Percentiles rank a stretch among this genome's conserved stretches.
phyloP scores from a whole-genome alignment of 2,329 filamentous ascomycete species.

The Davidsoniella australis region DNA sequence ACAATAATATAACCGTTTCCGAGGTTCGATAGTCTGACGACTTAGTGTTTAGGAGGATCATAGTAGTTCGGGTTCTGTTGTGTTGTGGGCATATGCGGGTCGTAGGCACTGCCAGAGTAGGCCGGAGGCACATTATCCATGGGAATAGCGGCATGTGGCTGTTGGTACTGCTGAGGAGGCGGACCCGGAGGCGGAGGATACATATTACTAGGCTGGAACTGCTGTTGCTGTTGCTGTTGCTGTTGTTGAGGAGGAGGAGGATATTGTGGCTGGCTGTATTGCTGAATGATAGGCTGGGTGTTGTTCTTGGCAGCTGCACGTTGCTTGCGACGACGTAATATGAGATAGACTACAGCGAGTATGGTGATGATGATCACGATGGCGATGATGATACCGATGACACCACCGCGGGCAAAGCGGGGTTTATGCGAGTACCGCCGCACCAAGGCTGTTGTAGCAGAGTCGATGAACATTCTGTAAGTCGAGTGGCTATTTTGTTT shows the following conservation, averaged over 20 bases:
- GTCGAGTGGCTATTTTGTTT: no score
- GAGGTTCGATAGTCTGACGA: no score
- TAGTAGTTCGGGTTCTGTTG: slow-evolving; percentile 3
- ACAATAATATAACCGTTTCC: no score
- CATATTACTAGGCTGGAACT: neutral
- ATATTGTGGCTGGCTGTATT: neutral
- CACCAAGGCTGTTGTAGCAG: neutral
- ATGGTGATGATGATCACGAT: neutral
- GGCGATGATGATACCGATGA: neutral
- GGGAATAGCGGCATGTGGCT: neutral
- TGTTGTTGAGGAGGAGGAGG: neutral
- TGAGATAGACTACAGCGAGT: neutral
- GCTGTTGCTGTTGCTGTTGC: neutral
- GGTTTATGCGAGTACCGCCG: neutral
- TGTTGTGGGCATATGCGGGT: neutral
- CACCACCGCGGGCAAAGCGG: neutral
- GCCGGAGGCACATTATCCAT: neutral
- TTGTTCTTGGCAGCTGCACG: neutral
- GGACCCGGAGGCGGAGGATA: neutral
- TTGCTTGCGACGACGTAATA: neutral
- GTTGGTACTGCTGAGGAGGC: neutral
- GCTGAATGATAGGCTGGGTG: neutral
- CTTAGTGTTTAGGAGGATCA: neutral
- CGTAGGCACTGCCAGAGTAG: neutral
- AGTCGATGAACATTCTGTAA: neutral